A percentile compares a stretch with the other conserved stretches of the same genome.
Conservation (phyloP, 331 rosid genomes). For the Pyracantha coccinea region DNA sequence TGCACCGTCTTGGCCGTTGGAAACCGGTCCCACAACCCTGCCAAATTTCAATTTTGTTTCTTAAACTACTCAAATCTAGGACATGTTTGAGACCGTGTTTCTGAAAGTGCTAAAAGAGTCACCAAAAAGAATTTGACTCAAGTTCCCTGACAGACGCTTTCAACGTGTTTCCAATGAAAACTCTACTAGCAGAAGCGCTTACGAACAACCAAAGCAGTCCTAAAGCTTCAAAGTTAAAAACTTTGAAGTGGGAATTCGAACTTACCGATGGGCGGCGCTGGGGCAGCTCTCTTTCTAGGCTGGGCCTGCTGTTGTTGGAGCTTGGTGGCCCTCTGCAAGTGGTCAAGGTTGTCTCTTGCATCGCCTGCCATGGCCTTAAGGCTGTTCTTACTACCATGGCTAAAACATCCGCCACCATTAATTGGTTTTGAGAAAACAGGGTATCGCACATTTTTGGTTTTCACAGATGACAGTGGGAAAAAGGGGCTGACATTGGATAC, state of each 20-base stretch:
- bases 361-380: constrained; percentile 41
- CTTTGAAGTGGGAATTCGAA: not conserved
- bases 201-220: not conserved
- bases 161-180: not conserved
- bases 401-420: not conserved
- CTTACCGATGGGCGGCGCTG: constrained; percentile 53
- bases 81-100: not conserved
- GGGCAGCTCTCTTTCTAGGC: constrained; percentile 33
- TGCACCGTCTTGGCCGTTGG: constrained; percentile 74
- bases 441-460: not conserved
- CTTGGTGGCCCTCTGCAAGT: constrained; percentile 31
- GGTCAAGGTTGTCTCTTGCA: constrained; percentile 40
- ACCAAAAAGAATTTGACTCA: not conserved
- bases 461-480: constrained; percentile 10
- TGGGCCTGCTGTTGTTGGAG: constrained; percentile 19
- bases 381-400: not conserved
- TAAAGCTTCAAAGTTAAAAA: not conserved
- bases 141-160: too few species aligned
- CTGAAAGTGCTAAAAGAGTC: not conserved
- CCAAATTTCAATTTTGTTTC: not conserved
- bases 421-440: constrained; percentile 7
- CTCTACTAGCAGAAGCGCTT: not conserved
- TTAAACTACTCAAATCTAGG: not conserved
- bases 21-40: constrained; percentile 80
- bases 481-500: constrained; percentile 5